A percentile compares a stretch with the other conserved stretches of the same genome.
Evolutionary conservation across 2,329 filamentous ascomycete genomes (phyloP).

Genomic region (Allantophomopsis lycopodina): DNA sequence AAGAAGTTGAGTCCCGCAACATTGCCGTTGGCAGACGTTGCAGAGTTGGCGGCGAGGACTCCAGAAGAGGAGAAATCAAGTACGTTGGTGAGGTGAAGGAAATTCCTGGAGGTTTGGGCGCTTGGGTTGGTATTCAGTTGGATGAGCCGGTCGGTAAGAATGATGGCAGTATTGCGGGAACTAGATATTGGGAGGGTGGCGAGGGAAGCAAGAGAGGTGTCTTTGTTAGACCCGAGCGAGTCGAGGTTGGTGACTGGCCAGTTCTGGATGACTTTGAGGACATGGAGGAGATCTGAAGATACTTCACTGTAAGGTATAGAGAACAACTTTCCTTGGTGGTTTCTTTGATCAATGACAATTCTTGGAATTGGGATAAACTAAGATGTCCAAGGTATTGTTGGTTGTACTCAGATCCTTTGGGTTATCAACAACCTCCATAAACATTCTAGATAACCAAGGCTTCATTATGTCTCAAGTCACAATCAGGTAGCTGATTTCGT

Average conservation of each 20-base stretch:
- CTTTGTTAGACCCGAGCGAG: slow-evolving; percentile 65
- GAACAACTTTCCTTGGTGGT: too few relatives aligned
- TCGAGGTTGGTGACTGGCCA: slow-evolving; percentile 64
- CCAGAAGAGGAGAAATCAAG: slow-evolving; percentile 50
- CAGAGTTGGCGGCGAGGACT: slow-evolving; percentile 53
- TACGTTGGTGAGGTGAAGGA: slow-evolving; percentile 65
- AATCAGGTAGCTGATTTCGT: too few relatives aligned
- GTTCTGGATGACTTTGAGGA: slow-evolving; percentile 61
- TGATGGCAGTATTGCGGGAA: slow-evolving; percentile 57
- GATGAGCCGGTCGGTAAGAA: slow-evolving; percentile 78
- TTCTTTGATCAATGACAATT: too few relatives aligned
- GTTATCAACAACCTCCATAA: too few relatives aligned
- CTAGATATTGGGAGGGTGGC: slow-evolving; percentile 53
- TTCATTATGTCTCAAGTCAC: too few relatives aligned
- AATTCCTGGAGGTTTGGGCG: slow-evolving; percentile 49
- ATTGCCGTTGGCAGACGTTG: slow-evolving; percentile 50
- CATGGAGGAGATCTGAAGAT: slow-evolving; percentile 54
- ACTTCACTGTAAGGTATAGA: too few relatives aligned
- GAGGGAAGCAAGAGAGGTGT: slow-evolving; percentile 57
- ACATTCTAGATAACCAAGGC: too few relatives aligned
- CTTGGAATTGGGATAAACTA: too few relatives aligned
- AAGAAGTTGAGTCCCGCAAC: slow-evolving; percentile 57
- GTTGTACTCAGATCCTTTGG: too few relatives aligned
- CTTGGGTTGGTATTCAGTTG: slow-evolving; percentile 62
- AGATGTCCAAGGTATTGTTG: too few relatives aligned